These are phyloP conservation scores for Dionaea muscipula DNA, from an alignment of 179 eudicot species.

Conservation along the genomic window DNA sequence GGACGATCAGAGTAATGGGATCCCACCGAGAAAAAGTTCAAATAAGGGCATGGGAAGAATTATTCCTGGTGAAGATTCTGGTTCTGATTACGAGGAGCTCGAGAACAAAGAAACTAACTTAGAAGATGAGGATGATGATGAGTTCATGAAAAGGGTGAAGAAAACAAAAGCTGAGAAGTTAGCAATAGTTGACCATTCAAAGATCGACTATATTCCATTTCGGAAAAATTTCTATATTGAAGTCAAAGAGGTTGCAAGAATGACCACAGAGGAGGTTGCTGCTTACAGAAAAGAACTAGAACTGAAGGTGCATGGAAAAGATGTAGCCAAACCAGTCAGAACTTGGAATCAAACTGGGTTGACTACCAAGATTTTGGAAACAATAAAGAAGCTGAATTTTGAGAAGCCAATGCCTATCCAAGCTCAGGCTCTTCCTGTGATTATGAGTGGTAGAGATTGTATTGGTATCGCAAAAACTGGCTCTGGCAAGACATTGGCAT, in stretches of 20 bases:
- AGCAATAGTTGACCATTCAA: slow-evolving; percentile 76
- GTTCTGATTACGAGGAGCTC: slow-evolving; percentile 43
- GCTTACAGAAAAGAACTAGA: slow-evolving; percentile 59
- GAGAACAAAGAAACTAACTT: slow-evolving; percentile 36
- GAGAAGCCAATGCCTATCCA: slow-evolving; percentile 94
- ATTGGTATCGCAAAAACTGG: slow-evolving; percentile 93
- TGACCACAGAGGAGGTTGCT: slow-evolving; percentile 61
- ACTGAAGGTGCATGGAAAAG: slow-evolving; percentile 80
- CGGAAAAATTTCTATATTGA: slow-evolving; percentile 81
- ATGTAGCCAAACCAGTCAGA: slow-evolving; percentile 71
- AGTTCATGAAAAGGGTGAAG: slow-evolving; percentile 87
- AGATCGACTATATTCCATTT: slow-evolving; percentile 64
- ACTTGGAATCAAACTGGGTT: slow-evolving; percentile 89
- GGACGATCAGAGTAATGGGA: slow-evolving; percentile 20
- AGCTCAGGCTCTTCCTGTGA: slow-evolving; percentile 79
- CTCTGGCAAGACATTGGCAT: slow-evolving; percentile 86
- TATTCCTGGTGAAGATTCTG: slow-evolving; percentile 82
- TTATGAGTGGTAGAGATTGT: slow-evolving; percentile 95
- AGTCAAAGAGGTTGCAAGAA: slow-evolving; percentile 66
- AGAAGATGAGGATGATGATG: slow-evolving; percentile 88
- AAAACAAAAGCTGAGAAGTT: slow-evolving; percentile 80
- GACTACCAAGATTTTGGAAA: slow-evolving; percentile 60
- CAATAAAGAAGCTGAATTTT: slow-evolving; percentile 55
- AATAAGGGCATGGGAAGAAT: slow-evolving; percentile 64
- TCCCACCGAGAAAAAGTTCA: slow-evolving; percentile 23